These are phyloP conservation scores for Leptomonas pyrrhocoris DNA, from an alignment of 208 protist species.

Conservation along the genomic window DNA sequence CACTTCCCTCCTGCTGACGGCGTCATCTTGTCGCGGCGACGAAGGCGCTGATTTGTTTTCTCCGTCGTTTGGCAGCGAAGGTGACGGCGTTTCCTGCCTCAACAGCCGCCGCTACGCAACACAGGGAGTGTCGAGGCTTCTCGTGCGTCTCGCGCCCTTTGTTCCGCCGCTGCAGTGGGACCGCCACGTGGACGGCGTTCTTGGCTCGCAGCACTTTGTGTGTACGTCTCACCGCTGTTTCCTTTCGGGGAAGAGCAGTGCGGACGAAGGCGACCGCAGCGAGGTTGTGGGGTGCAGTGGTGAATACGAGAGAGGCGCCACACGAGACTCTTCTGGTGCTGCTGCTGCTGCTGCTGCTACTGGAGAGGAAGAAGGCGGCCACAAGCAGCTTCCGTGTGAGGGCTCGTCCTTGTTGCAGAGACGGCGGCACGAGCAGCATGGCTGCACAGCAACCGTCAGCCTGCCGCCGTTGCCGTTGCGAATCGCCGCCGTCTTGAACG, in stretches of 20 bases:
- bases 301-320: background rate
- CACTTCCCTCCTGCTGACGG: slow-evolving; percentile 27
- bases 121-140: background rate
- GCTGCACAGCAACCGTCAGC: background rate
- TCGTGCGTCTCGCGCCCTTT: slow-evolving; percentile 50
- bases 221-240: slow-evolving; percentile 29
- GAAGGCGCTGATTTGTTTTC: background rate
- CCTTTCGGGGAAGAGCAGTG: background rate
- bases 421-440: background rate
- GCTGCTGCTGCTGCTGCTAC: background rate
- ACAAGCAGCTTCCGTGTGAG: background rate
- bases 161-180: slow-evolving; percentile 58
- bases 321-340: background rate
- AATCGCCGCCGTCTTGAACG: slow-evolving; percentile 56
- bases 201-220: slow-evolving; percentile 52
- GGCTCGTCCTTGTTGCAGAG: background rate
- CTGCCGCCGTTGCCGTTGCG: slow-evolving; percentile 19
- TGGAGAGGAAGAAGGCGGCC: background rate
- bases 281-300: background rate
- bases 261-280: background rate
- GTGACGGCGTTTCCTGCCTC: background rate
- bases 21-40: background rate
- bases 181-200: slow-evolving; percentile 53
- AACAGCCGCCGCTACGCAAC: background rate
- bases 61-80: background rate